phyloP scores from a whole-genome alignment of 2,329 filamentous ascomycete species.

The Sporothrix phasma region DNA sequence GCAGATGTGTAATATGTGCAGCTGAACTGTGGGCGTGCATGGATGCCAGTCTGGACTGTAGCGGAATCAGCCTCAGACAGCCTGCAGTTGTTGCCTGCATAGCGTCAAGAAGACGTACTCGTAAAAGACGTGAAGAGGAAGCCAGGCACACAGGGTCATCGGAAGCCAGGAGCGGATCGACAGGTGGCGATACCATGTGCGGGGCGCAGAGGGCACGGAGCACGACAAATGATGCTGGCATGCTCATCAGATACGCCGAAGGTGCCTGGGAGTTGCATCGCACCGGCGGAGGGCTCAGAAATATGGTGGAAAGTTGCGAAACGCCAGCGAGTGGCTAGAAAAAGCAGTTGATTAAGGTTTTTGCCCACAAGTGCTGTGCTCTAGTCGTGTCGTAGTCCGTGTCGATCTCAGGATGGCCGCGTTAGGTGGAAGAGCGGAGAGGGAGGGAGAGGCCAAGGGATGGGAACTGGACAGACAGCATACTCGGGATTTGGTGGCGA shows the following conservation, averaged over 20 bases:
- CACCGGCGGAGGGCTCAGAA: neutral
- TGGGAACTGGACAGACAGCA: neutral
- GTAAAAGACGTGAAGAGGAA: neutral
- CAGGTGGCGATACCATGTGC: neutral
- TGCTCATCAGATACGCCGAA: too few relatives aligned
- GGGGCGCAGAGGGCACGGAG: neutral
- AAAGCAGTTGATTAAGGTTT: neutral
- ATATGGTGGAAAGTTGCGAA: neutral
- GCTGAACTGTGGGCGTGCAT: neutral
- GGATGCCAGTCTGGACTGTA: neutral
- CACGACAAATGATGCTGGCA: neutral
- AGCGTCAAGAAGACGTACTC: neutral
- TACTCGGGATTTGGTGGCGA: neutral
- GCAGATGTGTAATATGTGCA: conserved; percentile 3
- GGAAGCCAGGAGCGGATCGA: neutral
- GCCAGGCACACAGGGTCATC: neutral
- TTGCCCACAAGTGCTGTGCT: neutral
- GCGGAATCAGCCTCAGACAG: neutral
- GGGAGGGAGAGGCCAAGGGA: neutral
- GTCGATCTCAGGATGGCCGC: conserved; percentile 3
- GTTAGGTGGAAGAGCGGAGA: neutral
- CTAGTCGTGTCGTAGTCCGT: neutral
- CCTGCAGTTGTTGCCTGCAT: neutral
- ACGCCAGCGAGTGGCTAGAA: neutral
- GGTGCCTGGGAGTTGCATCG: neutral